phyloP scores from a whole-genome alignment of 805 yeast genomes.

The Zygotorulaspora florentina region DNA sequence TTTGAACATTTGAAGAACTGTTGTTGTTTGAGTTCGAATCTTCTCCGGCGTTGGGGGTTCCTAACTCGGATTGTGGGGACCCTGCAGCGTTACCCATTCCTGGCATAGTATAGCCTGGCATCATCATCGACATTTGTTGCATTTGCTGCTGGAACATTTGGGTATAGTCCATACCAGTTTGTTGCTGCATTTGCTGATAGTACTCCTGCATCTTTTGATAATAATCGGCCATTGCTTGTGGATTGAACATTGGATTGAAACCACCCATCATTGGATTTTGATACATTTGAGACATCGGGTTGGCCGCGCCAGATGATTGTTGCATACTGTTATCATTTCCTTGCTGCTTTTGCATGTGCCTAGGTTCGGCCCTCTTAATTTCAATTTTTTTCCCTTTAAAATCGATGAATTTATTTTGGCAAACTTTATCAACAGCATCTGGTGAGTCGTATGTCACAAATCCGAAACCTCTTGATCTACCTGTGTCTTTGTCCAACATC shows the following conservation, averaged over 20 bases:
- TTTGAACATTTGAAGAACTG: slow-evolving; percentile 27
- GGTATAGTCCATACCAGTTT: slow-evolving; percentile 34
- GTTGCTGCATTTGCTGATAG: slow-evolving; percentile 35
- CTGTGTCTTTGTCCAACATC: slow-evolving; percentile 96
- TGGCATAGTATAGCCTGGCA: slow-evolving; percentile 27
- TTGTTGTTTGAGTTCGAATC: slow-evolving; percentile 16
- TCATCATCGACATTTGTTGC: slow-evolving; percentile 37
- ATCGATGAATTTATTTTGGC: slow-evolving; percentile 73
- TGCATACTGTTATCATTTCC: slow-evolving; percentile 10
- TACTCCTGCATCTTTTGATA: slow-evolving; percentile 59
- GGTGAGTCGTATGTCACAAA: slow-evolving; percentile 94
- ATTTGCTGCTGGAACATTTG: slow-evolving; percentile 35
- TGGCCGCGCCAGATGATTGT: slow-evolving; percentile 21
- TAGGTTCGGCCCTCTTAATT: slow-evolving; percentile 79
- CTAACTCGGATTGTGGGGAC: slow-evolving; percentile 19
- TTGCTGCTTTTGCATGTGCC: slow-evolving; percentile 56
- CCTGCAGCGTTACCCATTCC: slow-evolving; percentile 17
- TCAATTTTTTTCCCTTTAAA: slow-evolving; percentile 85
- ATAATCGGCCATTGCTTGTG: slow-evolving; percentile 61
- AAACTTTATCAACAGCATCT: slow-evolving; percentile 86
- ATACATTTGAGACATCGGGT: slow-evolving; percentile 29
- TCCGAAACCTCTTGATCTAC: slow-evolving; percentile 95
- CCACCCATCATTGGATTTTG: slow-evolving; percentile 37
- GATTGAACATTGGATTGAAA: slow-evolving; percentile 35
- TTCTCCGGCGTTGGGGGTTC: slow-evolving; percentile 22